Base-by-base conservation (phyloP, 148 eudicot genomes). In the Pharnaceum exiguum region DNA sequence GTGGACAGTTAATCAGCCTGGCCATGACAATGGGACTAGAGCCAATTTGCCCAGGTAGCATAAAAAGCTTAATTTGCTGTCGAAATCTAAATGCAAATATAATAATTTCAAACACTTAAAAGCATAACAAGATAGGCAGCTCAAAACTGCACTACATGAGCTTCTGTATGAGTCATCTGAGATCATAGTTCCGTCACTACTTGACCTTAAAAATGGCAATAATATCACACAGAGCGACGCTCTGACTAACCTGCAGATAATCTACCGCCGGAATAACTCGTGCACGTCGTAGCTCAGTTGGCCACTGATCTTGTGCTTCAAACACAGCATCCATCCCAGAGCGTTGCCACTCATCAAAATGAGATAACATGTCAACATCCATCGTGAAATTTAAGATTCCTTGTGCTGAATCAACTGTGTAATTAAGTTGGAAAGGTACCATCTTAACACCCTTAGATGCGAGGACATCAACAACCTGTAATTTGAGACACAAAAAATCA, bases 251-350 rank as follows among this genome's bases (percentile, higher is more conserved):
- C 86, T 87, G 97, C 35, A 84, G 30, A 71, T 87, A 90, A 71
- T 87, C 95, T 36, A 90, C 97, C 1, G 97, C 97, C 28, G 90
- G 76, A 58, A 90, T 45, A 38, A 84, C 82, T 32, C 97, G 86
- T 19, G 89, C 89, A 36, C 95, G 81, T n/a, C 84, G 84, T 63
- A 87, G 80, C 65, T 90, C 95, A 55, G 62, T 59, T 49, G 95
- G 97, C 97, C 97, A 90, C 63, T 87, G 97, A 75, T 90, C 87
- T 62, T 87, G 97, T 46, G 97, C 95, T 81, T 87, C 97, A 36
- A 68, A 87, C 4, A 63, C 69, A 51, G 84, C 80, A 35, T 87
- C 97, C 66, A 67, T 46, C 23, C 80, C 66, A 52, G 87, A 69
- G 37, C 93, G 86, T 58, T 90, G 97, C 95, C 97, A 87, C 72